These are phyloP conservation scores for Diaporthe sp. DNA, from an alignment of 2,329 filamentous ascomycete genomes.

Conservation along the genomic window DNA sequence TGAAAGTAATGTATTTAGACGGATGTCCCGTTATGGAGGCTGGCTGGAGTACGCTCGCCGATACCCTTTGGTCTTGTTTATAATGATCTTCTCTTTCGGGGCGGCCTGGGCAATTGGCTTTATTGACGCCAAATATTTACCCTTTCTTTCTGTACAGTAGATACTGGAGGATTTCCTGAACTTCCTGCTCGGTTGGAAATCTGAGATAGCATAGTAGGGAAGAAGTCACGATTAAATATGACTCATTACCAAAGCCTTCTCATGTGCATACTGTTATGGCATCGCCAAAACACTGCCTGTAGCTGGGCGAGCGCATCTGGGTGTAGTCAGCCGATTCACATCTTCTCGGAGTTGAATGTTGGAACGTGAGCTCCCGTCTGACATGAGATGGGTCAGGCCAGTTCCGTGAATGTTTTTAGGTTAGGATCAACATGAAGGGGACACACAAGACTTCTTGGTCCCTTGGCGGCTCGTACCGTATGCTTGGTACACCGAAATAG, in stretches of 20 bases:
- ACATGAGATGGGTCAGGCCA: not conserved
- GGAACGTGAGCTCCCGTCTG: not conserved
- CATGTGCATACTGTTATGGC: no score
- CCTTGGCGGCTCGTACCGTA: not conserved
- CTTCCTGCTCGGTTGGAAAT: not conserved
- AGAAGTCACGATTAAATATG: not conserved
- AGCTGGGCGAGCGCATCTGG: not conserved
- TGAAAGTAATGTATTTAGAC: slow-evolving; percentile 8
- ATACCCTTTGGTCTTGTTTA: slow-evolving; percentile 23
- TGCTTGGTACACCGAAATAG: not conserved
- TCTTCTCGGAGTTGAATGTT: not conserved
- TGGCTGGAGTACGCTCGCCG: slow-evolving; percentile 21
- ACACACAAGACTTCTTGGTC: not conserved
- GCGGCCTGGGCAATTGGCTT: not conserved
- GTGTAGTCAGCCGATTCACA: not conserved
- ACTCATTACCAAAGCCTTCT: not conserved
- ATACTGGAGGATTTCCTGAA: not conserved
- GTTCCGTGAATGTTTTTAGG: not conserved
- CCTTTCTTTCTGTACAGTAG: slow-evolving; percentile 1
- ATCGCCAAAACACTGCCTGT: not conserved
- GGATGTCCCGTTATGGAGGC: not conserved
- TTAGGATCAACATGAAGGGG: not conserved
- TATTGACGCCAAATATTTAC: not conserved
- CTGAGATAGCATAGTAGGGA: not conserved
- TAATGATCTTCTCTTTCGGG: slow-evolving; percentile 6